These are phyloP conservation scores for Leptographium lundbergii DNA, from an alignment of 2,329 filamentous ascomycete species.

Conservation along the genomic window DNA sequence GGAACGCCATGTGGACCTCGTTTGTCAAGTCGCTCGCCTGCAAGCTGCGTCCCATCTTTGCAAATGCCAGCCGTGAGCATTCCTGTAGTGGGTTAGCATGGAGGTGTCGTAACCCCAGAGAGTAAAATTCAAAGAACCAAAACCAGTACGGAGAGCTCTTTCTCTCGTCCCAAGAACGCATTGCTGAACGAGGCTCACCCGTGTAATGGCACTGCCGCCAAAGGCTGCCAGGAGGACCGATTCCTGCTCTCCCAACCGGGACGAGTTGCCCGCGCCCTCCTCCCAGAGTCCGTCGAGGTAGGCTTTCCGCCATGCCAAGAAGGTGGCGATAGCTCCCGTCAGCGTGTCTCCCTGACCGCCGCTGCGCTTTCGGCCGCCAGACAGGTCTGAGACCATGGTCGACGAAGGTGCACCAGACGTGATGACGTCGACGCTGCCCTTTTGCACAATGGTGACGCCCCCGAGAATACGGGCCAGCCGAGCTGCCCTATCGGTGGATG, in stretches of 20 bases:
- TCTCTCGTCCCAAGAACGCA: background rate
- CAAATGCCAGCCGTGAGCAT: conserved; percentile 77
- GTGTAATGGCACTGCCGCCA: conserved; percentile 75
- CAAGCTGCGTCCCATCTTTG: conserved; percentile 71
- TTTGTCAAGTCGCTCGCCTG: conserved; percentile 91
- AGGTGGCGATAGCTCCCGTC: conserved; percentile 77
- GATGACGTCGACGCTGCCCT: conserved; percentile 72
- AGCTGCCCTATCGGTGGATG: conserved; percentile 38
- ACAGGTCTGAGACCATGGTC: conserved; percentile 64
- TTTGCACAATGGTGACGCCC: conserved; percentile 85
- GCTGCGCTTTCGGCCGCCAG: conserved; percentile 77
- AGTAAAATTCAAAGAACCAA: background rate
- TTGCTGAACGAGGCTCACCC: conserved; percentile 38
- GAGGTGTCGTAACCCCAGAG: background rate
- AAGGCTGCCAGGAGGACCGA: conserved; percentile 70
- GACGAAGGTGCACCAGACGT: conserved; percentile 52
- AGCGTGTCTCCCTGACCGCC: conserved; percentile 94
- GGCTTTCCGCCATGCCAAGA: conserved; percentile 77
- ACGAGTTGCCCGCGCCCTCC: conserved; percentile 4
- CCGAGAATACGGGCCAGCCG: conserved; percentile 61
- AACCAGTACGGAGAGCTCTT: background rate
- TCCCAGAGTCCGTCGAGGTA: conserved; percentile 80
- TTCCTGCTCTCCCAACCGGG: conserved; percentile 22
- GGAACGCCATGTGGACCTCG: conserved; percentile 72
- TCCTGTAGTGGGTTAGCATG: conserved; percentile 31